phyloP scores from a whole-genome alignment of 305 asterid species.

The Caryopteris hybrid region DNA sequence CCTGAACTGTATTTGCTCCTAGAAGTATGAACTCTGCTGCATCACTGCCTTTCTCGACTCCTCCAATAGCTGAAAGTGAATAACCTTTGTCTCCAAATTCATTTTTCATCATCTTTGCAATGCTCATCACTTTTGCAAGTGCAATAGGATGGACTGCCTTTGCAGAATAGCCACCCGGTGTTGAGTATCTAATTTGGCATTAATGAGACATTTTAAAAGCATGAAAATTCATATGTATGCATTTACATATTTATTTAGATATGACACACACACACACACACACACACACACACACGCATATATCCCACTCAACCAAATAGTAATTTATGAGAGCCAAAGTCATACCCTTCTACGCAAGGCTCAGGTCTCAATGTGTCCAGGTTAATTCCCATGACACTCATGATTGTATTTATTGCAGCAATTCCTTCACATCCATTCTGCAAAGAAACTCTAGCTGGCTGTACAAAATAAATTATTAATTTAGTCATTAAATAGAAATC shows the following conservation, averaged over 20 bases:
- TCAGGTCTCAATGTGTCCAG: conserved; percentile 82
- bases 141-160: conserved; percentile 99
- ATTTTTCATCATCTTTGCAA: conserved; percentile 75
- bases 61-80: conserved; percentile 94
- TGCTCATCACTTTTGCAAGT: conserved; percentile 94
- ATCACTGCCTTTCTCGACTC: conserved; percentile 87
- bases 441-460: conserved; percentile 92
- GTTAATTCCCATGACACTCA: conserved; percentile 98
- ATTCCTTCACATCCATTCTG: conserved; percentile 85
- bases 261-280: too few relatives aligned
- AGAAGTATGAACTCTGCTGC: conserved; percentile 98
- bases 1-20: conserved; percentile 98
- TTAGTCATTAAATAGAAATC: not conserved
- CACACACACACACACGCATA: too few relatives aligned
- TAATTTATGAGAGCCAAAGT: not conserved
- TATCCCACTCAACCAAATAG: too few relatives aligned
- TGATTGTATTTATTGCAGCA: conserved; percentile 90
- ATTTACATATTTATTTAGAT: too few relatives aligned
- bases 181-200: conserved; percentile 58
- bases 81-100: conserved; percentile 55
- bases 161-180: conserved; percentile 93
- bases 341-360: conserved; percentile 98
- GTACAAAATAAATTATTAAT: conserved; percentile 13
- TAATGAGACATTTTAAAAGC: not conserved
- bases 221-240: not conserved